Conservation (phyloP, 768 basidiomycete genomes). For the Solioccasus polychromus region DNA sequence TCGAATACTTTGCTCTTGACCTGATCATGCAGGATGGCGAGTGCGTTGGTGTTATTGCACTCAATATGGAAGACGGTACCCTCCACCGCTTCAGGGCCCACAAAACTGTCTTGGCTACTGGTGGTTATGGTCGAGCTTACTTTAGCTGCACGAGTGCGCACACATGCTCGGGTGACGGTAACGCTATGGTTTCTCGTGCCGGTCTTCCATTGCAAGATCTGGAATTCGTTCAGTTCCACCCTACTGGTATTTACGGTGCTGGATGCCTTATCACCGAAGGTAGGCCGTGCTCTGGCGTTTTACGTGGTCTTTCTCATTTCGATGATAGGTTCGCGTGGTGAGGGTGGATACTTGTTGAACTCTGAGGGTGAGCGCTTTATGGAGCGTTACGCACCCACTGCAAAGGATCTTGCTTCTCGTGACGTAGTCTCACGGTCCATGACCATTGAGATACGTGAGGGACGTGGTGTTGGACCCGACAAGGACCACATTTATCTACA, state of each 20-base stretch:
- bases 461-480: slow-evolving; percentile 97
- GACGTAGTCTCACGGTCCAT: slow-evolving; percentile 99
- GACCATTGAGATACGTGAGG: slow-evolving; percentile 98
- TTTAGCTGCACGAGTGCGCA: slow-evolving; percentile 99
- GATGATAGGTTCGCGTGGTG: slow-evolving; percentile 86
- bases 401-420: slow-evolving; percentile 98
- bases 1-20: slow-evolving; percentile 99
- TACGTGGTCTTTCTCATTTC: not conserved
- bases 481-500: slow-evolving; percentile 98
- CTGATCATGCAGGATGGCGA: slow-evolving; percentile 98
- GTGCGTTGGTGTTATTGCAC: slow-evolving; percentile 97
- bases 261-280: slow-evolving; percentile 99
- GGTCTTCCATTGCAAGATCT: slow-evolving; percentile 95
- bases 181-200: slow-evolving; percentile 96
- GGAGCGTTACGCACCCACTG: slow-evolving; percentile 99
- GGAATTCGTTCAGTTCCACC: slow-evolving; percentile 99
- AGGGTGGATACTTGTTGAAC: slow-evolving; percentile 98
- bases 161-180: slow-evolving; percentile 98
- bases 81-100: slow-evolving; percentile 97
- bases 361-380: slow-evolving; percentile 99
- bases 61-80: slow-evolving; percentile 99
- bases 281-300: slow-evolving; percentile 28
- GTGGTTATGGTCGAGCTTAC: slow-evolving; percentile 97
- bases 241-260: slow-evolving; percentile 98
- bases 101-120: slow-evolving; percentile 97